Percentiles rank a stretch among this genome's conserved stretches.
Evolutionary conservation across 2,329 filamentous ascomycete genomes (phyloP).

Genomic region (Aspergillus pseudotamarii): DNA sequence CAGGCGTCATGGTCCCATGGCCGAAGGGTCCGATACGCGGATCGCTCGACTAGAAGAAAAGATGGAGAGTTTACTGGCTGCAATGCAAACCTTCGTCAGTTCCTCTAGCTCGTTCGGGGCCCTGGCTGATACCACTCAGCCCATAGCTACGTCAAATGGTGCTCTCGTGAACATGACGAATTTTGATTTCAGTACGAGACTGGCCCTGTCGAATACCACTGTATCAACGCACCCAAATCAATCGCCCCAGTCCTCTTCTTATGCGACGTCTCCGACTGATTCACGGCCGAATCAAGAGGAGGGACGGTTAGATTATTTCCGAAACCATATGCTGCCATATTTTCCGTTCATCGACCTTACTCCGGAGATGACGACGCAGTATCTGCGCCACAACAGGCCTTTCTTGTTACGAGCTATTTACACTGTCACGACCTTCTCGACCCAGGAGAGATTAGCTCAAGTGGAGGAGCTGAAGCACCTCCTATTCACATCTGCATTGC

Average conservation of each 20-base stretch:
- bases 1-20: constrained; percentile 29
- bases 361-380: constrained; percentile 28
- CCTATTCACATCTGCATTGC: constrained; percentile 32
- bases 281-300: constrained; percentile 20
- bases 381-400: constrained; percentile 37
- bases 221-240: constrained; percentile 9
- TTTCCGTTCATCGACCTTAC: constrained; percentile 40
- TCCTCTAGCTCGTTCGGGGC: neutral
- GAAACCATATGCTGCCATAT: constrained; percentile 37
- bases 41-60: constrained; percentile 41
- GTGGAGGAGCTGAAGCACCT: constrained; percentile 34
- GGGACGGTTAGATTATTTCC: constrained; percentile 31
- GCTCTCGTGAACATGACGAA: constrained; percentile 1
- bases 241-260: neutral
- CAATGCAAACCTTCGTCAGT: constrained; percentile 30
- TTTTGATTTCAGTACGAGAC: constrained; percentile 5
- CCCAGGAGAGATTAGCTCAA: constrained; percentile 27
- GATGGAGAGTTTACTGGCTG: constrained; percentile 36
- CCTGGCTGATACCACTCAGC: too few relatives aligned
- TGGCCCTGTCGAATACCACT: constrained; percentile 1
- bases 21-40: constrained; percentile 31
- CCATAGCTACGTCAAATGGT: neutral
- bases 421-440: constrained; percentile 36
- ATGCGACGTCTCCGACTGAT: neutral
- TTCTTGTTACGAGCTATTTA: constrained; percentile 42